phyloP scores from a whole-genome alignment of 1,284 basidiomycete species.

The Ganoderma meredithae region DNA sequence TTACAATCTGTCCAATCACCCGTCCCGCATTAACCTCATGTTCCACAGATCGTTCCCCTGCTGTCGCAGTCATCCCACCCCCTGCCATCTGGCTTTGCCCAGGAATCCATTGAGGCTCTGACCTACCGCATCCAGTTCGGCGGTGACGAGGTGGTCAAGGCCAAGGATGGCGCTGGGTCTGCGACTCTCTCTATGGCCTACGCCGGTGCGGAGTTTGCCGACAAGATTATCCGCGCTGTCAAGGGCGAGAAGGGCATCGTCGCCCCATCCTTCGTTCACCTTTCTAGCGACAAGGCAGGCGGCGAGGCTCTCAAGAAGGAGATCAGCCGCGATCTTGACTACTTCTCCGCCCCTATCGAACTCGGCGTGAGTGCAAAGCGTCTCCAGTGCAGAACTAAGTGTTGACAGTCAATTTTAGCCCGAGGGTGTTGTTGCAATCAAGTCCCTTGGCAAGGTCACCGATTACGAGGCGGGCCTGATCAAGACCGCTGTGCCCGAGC shows the following conservation, averaged over 20 bases:
- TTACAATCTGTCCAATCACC: constrained; percentile 20
- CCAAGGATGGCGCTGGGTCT: constrained; percentile 81
- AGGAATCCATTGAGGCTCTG: constrained; percentile 61
- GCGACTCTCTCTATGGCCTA: constrained; percentile 84
- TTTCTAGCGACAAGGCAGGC: constrained; percentile 78
- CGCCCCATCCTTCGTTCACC: constrained; percentile 87
- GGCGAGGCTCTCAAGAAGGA: constrained; percentile 68
- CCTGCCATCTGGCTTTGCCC: constrained; percentile 61
- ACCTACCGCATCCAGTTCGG: constrained; percentile 80
- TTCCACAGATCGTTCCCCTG: constrained; percentile 86
- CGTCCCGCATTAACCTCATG: constrained; percentile 9
- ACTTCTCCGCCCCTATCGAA: constrained; percentile 87
- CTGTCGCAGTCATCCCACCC: constrained; percentile 90
- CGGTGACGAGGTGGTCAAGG: constrained; percentile 84
- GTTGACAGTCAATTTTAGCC: constrained; percentile 48
- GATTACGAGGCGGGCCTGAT: constrained; percentile 79
- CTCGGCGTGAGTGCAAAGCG: constrained; percentile 70
- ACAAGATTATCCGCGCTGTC: constrained; percentile 83
- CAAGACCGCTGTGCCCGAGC: constrained; percentile 83
- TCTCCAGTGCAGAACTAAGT: constrained; percentile 15
- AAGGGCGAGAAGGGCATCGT: constrained; percentile 90
- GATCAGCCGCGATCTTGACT: constrained; percentile 74
- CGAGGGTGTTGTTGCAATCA: constrained; percentile 85
- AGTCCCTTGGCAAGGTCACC: constrained; percentile 77
- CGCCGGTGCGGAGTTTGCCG: constrained; percentile 81